These are phyloP conservation scores for Penicillium dipodomyicola DNA, from an alignment of 495 filamentous ascomycete genomes.

Conservation along the genomic window DNA sequence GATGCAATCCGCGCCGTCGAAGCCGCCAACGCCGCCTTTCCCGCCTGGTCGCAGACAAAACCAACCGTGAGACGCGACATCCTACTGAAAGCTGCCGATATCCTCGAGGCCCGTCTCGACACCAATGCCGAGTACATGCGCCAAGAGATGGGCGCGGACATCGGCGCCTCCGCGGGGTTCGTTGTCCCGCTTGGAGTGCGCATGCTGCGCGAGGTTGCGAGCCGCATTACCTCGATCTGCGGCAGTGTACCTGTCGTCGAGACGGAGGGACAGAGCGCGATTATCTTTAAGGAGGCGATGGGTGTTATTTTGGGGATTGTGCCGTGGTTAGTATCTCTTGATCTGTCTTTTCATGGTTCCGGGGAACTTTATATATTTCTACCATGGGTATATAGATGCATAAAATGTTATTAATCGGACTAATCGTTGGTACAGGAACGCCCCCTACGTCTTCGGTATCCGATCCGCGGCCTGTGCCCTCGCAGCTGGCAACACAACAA, in stretches of 20 bases:
- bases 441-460: conserved; percentile 63
- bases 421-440: conserved; percentile 48
- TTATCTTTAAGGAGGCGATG: conserved; percentile 75
- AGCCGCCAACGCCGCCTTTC: conserved; percentile 67
- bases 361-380: background rate
- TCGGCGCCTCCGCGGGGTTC: conserved; percentile 50
- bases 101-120: conserved; percentile 59
- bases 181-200: conserved; percentile 58
- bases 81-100: conserved; percentile 67
- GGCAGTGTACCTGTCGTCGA: conserved; percentile 62
- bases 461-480: conserved; percentile 70
- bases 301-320: conserved; percentile 80
- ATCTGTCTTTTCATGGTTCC: background rate
- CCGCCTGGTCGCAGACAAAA: conserved; percentile 66
- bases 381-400: too few relatives aligned
- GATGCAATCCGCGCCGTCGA: conserved; percentile 64
- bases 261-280: conserved; percentile 56
- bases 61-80: conserved; percentile 65
- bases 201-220: conserved; percentile 68
- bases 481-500: conserved; percentile 75
- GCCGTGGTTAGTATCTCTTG: conserved; percentile 60
- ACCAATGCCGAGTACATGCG: conserved; percentile 62
- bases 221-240: conserved; percentile 57
- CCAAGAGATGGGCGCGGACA: conserved; percentile 66
- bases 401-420: background rate